Percentiles rank a stretch among this genome's conserved stretches.
Conservation (phyloP, 2,329 filamentous ascomycete species). For the Calonectria pteridis region DNA sequence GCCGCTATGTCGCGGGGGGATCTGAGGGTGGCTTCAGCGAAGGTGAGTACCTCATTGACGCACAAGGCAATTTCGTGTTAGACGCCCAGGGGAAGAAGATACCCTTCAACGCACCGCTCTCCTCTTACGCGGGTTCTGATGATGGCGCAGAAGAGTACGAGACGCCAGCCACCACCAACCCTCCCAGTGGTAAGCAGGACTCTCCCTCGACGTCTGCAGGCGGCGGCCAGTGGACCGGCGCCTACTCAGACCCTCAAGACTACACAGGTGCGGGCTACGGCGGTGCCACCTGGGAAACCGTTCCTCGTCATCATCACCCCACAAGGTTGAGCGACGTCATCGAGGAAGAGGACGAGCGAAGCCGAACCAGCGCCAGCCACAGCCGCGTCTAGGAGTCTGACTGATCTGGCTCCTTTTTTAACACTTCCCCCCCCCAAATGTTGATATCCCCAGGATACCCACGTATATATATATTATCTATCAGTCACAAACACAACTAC, state of each 20-base stretch:
- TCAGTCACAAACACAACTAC: conserved; percentile 28
- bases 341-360: conserved; percentile 86
- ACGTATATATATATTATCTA: conserved; percentile 31
- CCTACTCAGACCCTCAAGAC: conserved; percentile 63
- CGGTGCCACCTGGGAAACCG: conserved; percentile 79
- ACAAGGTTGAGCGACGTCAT: conserved; percentile 90
- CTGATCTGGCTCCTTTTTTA: conserved; percentile 17
- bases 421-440: not conserved
- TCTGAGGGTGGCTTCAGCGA: conserved; percentile 76
- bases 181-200: conserved; percentile 52
- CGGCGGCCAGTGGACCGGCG: conserved; percentile 55
- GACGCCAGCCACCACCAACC: conserved; percentile 60
- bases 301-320: conserved; percentile 86
- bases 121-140: conserved; percentile 64
- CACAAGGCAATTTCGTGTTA: conserved; percentile 69
- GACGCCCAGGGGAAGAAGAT: conserved; percentile 73
- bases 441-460: conserved; percentile 23
- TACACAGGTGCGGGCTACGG: conserved; percentile 77
- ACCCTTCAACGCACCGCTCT: conserved; percentile 60
- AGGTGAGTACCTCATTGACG: conserved; percentile 78
- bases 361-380: conserved; percentile 78
- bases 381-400: conserved; percentile 58
- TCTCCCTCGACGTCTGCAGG: conserved; percentile 46
- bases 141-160: conserved; percentile 69
- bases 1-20: conserved; percentile 41